Conservation (phyloP, 1,139 yeast species). For the Nakaseomyces sp. region DNA sequence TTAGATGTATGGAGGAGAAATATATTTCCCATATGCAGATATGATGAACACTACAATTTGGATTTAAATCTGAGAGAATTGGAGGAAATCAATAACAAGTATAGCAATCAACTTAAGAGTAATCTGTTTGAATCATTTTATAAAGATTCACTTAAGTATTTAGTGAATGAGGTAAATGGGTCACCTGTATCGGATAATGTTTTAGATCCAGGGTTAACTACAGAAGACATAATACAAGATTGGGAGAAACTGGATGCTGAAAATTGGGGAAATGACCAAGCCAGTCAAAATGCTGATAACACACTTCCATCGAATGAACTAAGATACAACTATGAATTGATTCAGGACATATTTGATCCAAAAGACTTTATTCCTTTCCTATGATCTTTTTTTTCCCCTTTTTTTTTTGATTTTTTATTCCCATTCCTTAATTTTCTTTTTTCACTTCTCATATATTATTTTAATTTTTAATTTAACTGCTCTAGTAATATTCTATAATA, state of each 20-base stretch:
- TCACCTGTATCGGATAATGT: not conserved
- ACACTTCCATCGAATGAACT: not conserved
- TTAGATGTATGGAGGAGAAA: conserved; percentile 3
- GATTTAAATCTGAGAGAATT: not conserved
- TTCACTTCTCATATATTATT: too few relatives aligned
- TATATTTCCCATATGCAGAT: conserved; percentile 2
- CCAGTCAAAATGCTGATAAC: too few relatives aligned
- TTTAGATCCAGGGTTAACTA: not conserved
- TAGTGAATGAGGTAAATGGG: not conserved
- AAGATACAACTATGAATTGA: conserved; percentile 9
- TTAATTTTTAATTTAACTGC: too few relatives aligned
- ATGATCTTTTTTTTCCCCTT: not conserved
- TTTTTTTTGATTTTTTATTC: not conserved
- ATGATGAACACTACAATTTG: conserved; percentile 1
- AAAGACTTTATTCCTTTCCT: conserved; percentile 15
- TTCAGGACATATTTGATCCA: conserved; percentile 25
- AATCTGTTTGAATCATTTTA: conserved; percentile 4
- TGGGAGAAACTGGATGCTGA: not conserved
- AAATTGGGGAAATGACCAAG: conserved; percentile 6
- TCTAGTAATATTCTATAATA: too few relatives aligned
- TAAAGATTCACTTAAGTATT: not conserved
- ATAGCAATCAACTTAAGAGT: not conserved
- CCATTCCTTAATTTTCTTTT: not conserved
- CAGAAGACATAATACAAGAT: not conserved
- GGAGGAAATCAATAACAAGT: not conserved